These are phyloP conservation scores for Claviceps humidiphila DNA, from an alignment of 2,329 filamentous ascomycete genomes.

Conservation along the genomic window DNA sequence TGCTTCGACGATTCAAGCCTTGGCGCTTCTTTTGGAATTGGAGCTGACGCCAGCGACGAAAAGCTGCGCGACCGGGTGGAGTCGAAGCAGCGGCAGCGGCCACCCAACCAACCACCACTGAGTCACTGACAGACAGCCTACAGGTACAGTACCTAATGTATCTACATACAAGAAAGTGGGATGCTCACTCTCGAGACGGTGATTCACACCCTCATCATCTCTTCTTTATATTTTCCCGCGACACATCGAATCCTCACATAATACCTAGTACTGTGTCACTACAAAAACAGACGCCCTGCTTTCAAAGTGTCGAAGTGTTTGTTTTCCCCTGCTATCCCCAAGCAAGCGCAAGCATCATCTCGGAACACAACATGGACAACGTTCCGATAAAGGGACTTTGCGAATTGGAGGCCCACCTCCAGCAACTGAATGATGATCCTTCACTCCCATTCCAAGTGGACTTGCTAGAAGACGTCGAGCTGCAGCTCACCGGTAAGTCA, in stretches of 20 bases:
- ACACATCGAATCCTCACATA: not conserved
- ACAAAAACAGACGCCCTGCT: not conserved
- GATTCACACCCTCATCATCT: not conserved
- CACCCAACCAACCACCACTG: too few relatives aligned
- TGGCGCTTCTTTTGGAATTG: not conserved
- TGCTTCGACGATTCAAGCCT: not conserved
- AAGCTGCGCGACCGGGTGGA: not conserved
- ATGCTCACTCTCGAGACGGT: not conserved
- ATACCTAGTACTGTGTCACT: not conserved
- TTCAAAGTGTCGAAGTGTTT: not conserved
- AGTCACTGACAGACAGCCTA: too few relatives aligned
- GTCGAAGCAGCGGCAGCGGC: not conserved
- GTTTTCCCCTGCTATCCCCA: not conserved
- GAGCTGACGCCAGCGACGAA: not conserved
- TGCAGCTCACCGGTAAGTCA: conserved; percentile 39
- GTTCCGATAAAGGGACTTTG: conserved; percentile 37
- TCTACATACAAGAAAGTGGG: too few relatives aligned
- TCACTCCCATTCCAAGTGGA: conserved; percentile 29
- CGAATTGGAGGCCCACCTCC: conserved; percentile 41
- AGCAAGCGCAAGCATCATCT: conserved; percentile 22
- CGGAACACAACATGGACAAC: conserved; percentile 25
- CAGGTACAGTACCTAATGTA: too few relatives aligned
- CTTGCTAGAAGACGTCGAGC: conserved; percentile 45
- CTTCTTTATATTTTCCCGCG: not conserved
- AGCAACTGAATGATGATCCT: conserved; percentile 32